Conservation (phyloP, 2,329 filamentous ascomycete genomes). For the Fusarium tupiense region DNA sequence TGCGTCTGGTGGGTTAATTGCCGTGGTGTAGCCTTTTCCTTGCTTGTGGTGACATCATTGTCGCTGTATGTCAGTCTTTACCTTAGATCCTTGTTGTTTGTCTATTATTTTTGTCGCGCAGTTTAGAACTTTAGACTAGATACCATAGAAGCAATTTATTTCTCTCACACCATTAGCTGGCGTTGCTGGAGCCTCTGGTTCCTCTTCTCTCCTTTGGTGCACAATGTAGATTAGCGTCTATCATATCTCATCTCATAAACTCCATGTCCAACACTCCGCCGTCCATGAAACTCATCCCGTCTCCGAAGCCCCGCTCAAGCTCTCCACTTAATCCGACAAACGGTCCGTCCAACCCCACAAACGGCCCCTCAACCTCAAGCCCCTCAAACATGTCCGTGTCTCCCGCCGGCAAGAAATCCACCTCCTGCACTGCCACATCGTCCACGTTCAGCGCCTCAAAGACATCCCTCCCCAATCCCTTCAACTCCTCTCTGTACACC, state of each 20-base stretch:
- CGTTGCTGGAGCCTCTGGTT: not conserved
- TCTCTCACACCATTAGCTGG: not conserved
- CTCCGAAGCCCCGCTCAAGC: not conserved
- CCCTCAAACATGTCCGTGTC: constrained; percentile 6
- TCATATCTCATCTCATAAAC: not conserved
- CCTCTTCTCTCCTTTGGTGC: not conserved
- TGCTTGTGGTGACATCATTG: not conserved
- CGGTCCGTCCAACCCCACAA: constrained; percentile 19
- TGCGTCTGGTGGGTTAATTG: not conserved
- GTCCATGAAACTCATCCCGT: constrained; percentile 1
- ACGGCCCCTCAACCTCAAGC: constrained; percentile 22
- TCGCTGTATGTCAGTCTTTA: not conserved
- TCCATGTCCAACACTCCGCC: not conserved
- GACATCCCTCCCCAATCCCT: not conserved
- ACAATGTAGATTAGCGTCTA: not conserved
- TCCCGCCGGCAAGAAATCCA: constrained; percentile 13
- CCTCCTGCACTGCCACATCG: not conserved
- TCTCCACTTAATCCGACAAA: constrained; percentile 7
- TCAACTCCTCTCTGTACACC: constrained; percentile 1
- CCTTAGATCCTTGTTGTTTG: not conserved
- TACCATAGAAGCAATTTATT: not conserved
- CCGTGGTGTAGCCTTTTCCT: not conserved
- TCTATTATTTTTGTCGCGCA: not conserved
- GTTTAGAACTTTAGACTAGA: not conserved
- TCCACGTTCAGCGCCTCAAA: constrained; percentile 9